Evolutionary conservation across 1,139 yeast species (phyloP), one percentile per base, ranked within the genome.

Genomic region (Pichia sp.): DNA sequence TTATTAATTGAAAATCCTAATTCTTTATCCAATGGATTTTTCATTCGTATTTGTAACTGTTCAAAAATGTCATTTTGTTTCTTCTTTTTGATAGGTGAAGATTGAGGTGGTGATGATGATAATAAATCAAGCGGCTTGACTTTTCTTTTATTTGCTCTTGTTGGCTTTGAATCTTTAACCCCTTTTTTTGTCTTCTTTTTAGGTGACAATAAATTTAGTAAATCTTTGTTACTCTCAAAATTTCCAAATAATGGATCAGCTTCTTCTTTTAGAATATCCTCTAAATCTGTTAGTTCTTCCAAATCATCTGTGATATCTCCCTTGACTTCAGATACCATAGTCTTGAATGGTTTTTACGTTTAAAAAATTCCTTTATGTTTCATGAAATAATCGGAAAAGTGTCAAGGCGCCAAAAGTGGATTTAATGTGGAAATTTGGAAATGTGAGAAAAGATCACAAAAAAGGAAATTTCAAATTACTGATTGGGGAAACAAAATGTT

Each of bases 211-310:
- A 50, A 28, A n/a, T 19, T 9, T 22, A 36, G 36, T 19, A 48
- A 31, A 14, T 34, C 38, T 16, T 46, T 33, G 34, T 48, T 30
- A 19, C 46, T 36, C 3, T 46, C 43, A 29, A 53, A 39, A n/a
- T 44, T 46, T 10, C 57, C 57, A 45, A 54, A 54, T 33, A 54
- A 44, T 9, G 57, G 57, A 46, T 54, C 57, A 19, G 53, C 52
- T 11, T 46, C 48, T 9, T 46, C 48, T 3, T 30, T 27, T 14
- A 13, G 11, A n/a, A 46, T 45, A 5, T 42, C 49, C 42, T 48
- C 48, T 18, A n/a, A n/a, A 6, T 42, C 51, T 43, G 48, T 31
- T 28, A n/a, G 10, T 16, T 50, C 52, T 27, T 53, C 50, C 22
- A 30, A 41, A 2, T 49, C 53, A 16, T 51, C 57, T 11, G 38